phyloP scores from a whole-genome alignment of 441 rosid genomes.

The Syzygium malaccense region DNA sequence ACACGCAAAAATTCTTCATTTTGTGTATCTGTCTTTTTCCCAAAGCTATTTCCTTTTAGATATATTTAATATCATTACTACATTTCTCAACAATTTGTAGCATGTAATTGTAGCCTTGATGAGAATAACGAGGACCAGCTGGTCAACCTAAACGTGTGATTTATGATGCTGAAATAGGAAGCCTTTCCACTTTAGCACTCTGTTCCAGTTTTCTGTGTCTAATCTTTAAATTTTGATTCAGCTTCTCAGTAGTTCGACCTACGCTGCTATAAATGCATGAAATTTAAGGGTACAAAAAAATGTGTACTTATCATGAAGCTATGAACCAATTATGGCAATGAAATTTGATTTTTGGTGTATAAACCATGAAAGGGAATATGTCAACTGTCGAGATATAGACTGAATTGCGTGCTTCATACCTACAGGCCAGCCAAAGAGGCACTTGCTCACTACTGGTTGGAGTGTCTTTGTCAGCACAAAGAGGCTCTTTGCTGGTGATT shows the following conservation, averaged over 20 bases:
- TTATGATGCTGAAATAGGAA: not conserved
- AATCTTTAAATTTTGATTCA: not conserved
- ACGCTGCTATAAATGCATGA: not conserved
- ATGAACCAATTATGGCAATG: not conserved
- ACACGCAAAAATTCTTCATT: not conserved
- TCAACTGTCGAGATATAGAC: not conserved
- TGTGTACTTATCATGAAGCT: not conserved
- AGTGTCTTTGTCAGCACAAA: conserved; percentile 91
- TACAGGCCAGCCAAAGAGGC: conserved; percentile 93
- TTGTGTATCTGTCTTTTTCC: not conserved
- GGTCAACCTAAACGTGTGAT: not conserved
- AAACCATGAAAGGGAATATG: not conserved
- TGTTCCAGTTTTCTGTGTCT: not conserved
- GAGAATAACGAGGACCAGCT: not conserved
- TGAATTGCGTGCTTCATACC: not conserved
- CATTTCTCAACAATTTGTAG: not conserved
- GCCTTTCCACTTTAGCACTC: not conserved
- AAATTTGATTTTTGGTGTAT: not conserved
- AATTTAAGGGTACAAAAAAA: not conserved
- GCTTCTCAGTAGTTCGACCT: not conserved
- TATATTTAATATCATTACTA: not conserved
- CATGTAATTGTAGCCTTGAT: not conserved
- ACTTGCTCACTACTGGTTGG: conserved; percentile 92
- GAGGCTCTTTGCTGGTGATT: conserved; percentile 90
- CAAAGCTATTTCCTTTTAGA: not conserved